These are phyloP conservation scores for Salix dunnii DNA, from an alignment of 345 rosid species.

Conservation along the genomic window DNA sequence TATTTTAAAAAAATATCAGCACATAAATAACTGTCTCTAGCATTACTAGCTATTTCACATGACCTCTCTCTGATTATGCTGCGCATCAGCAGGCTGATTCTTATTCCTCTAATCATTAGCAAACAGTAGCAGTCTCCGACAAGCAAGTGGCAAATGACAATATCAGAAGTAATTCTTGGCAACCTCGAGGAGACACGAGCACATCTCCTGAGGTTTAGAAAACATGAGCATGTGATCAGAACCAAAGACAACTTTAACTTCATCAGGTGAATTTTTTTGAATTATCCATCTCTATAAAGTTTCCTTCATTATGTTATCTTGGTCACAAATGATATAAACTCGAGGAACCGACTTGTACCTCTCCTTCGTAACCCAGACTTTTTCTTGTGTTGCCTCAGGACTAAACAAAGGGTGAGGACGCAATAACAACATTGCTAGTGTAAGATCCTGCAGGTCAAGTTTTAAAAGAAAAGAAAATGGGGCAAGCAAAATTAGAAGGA, in stretches of 20 bases:
- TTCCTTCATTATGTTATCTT: too few relatives aligned
- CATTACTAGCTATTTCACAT: too few relatives aligned
- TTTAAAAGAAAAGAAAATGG: background rate
- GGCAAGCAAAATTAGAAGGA: background rate
- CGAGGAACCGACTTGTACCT: constrained; percentile 19
- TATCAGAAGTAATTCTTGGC: constrained; percentile 9
- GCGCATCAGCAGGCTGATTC: too few relatives aligned
- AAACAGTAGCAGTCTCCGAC: too few relatives aligned
- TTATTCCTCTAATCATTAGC: too few relatives aligned
- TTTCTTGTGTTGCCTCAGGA: background rate
- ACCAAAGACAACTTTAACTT: constrained; percentile 11
- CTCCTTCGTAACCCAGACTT: constrained; percentile 7
- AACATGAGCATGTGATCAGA: constrained; percentile 32
- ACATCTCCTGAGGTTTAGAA: constrained; percentile 22
- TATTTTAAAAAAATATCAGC: too few relatives aligned
- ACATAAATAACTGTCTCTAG: too few relatives aligned
- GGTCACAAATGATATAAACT: too few relatives aligned
- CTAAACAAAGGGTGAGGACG: background rate
- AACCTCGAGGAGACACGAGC: constrained; percentile 13
- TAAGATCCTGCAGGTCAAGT: constrained; percentile 14
- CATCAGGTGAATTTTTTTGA: constrained; percentile 11
- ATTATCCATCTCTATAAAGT: constrained; percentile 19
- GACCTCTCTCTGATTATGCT: too few relatives aligned
- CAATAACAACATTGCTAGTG: constrained; percentile 10
- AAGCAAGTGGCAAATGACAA: background rate